These are phyloP conservation scores for Letharia lupina DNA, from an alignment of 495 filamentous ascomycete genomes.

Conservation along the genomic window DNA sequence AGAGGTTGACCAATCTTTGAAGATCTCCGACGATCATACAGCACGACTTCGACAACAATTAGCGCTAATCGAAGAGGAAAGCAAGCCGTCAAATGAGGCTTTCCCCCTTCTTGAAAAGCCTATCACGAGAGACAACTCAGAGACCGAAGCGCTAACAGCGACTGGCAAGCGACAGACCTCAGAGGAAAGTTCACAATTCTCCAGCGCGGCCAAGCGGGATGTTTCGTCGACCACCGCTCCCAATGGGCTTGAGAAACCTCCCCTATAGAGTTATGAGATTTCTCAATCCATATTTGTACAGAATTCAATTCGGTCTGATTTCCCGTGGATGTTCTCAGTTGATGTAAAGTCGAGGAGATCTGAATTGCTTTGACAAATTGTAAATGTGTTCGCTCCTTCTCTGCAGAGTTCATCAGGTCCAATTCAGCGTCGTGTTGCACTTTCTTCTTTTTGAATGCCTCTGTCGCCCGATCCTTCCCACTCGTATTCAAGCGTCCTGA, in stretches of 20 bases:
- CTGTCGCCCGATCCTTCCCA: not conserved
- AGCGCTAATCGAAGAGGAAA: constrained; percentile 16
- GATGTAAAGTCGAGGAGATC: not conserved
- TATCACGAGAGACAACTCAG: not conserved
- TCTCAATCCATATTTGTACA: not conserved
- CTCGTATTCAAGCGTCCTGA: not conserved
- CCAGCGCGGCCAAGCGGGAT: not conserved
- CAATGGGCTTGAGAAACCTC: constrained; percentile 2
- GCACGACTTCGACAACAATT: constrained; percentile 36
- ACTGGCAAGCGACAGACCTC: not conserved
- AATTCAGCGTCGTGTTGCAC: not conserved
- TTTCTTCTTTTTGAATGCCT: not conserved
- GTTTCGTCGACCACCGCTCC: not conserved
- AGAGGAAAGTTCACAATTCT: not conserved
- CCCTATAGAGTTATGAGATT: constrained; percentile 4
- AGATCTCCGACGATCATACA: constrained; percentile 40
- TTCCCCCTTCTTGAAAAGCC: not conserved
- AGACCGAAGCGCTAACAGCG: not conserved
- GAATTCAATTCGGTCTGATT: not conserved
- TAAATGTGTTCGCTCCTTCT: not conserved
- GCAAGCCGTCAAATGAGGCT: not conserved
- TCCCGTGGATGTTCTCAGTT: not conserved
- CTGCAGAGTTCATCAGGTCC: not conserved
- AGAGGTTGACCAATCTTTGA: constrained; percentile 46
- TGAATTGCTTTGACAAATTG: not conserved